Evolutionary conservation across 2,329 filamentous ascomycete species (phyloP), one percentile per base, ranked within the genome.

Genomic region (Diaporthe aspalathi): DNA sequence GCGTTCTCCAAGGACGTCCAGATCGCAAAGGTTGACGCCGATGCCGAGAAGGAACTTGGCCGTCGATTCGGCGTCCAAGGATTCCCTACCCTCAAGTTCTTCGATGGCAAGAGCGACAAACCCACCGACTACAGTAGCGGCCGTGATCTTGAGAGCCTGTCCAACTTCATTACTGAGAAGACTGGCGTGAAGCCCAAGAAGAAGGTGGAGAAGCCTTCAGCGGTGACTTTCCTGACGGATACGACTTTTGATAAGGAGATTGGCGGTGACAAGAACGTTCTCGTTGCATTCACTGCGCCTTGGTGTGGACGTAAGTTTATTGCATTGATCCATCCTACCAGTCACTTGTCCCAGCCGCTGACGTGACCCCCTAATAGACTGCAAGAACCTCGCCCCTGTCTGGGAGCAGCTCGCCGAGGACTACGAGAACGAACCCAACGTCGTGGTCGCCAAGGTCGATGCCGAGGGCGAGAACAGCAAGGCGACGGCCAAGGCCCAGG

Each of bases 1-100:
- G 90, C 92, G 75, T 90, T 89, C 78, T 90, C 91, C 75, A 89
- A 89, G 79, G 86, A 89, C 79, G 90, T 99, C 69, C 91, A 92
- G 79, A 94, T 99, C 79, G 96, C 93, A 77, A 99, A 98, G 85
- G 95, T 99, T 76, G 95, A 99, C 80, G 96, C 95, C 72, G 96
- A 99, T 81, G 90, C 91, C 71, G 92, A 99, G 86, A 93, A 92
- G 82, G 85, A 89, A 22, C 86, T 99, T 74, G 95, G 95, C 76
- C 93, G 93, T 87, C 88, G 91, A 75, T 98, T 95, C 79, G 94
- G 93, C 53, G 89, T 99, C 62, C 92, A 96, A 83, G 97, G 97
- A 24, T 99, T 98, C 87, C 96, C 96, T 24, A 99, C 96, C 0
- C 85, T 99, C 79, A 99, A 99, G 84, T 99, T 90, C 88, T 99